phyloP scores from a whole-genome alignment of 352 stramenopile species.

The Globisporangium mamillatum region DNA sequence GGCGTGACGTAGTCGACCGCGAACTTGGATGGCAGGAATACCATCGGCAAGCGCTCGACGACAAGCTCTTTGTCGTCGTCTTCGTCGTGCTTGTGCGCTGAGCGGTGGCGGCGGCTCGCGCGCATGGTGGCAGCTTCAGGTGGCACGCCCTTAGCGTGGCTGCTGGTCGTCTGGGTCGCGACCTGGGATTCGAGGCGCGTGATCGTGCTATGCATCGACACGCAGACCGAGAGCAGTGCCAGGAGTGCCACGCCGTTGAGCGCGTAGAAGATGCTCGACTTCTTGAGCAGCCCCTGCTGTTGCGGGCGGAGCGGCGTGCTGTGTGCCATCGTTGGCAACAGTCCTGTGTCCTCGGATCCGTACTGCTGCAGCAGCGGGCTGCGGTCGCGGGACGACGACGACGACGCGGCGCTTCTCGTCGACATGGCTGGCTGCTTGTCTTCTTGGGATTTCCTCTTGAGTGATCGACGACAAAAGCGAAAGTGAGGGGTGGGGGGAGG shows the following conservation, averaged over 20 bases:
- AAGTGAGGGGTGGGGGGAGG: background rate
- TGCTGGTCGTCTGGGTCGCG: constrained; percentile 4
- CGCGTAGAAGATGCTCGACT: constrained; percentile 41
- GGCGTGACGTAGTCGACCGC: constrained; percentile 75
- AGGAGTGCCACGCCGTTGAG: constrained; percentile 60
- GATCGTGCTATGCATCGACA: constrained; percentile 78
- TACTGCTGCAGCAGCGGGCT: constrained; percentile 62
- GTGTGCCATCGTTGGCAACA: constrained; percentile 18
- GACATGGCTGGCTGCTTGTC: constrained; percentile 7
- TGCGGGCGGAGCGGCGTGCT: constrained; percentile 6
- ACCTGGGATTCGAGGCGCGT: constrained; percentile 42
- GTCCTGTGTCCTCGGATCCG: constrained; percentile 32
- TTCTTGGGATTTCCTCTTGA: background rate
- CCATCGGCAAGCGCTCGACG: constrained; percentile 50
- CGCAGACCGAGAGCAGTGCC: constrained; percentile 49
- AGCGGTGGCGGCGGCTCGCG: constrained; percentile 7
- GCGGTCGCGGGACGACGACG: constrained; percentile 30
- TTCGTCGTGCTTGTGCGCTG: constrained; percentile 9
- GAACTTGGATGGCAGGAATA: constrained; percentile 76
- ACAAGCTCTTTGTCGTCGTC: background rate
- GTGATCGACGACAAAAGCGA: background rate
- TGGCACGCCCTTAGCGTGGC: background rate
- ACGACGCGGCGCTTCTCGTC: background rate
- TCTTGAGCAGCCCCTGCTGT: constrained; percentile 18
- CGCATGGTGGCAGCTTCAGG: background rate